These are phyloP conservation scores for Backusella australiensis DNA, from an alignment of 192 early-diverging fungal genomes.

Conservation along the genomic window DNA sequence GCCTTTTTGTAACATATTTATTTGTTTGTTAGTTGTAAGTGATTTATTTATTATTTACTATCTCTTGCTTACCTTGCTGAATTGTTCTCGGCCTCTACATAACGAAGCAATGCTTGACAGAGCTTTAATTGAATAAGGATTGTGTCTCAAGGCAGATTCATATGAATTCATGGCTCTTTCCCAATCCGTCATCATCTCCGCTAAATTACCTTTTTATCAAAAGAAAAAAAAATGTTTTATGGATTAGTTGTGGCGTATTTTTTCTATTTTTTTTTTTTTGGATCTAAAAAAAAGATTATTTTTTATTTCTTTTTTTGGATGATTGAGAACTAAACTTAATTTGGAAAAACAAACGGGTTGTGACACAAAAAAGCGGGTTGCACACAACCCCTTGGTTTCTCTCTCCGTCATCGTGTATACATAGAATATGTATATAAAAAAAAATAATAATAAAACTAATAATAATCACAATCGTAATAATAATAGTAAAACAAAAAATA, in stretches of 20 bases:
- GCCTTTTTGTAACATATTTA: conserved; percentile 48
- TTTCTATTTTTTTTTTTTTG: background rate
- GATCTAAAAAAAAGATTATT: conserved; percentile 4
- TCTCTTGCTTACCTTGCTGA: conserved; percentile 52
- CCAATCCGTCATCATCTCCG: conserved; percentile 53
- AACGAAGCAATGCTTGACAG: conserved; percentile 82
- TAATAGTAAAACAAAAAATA: background rate
- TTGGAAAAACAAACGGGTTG: background rate
- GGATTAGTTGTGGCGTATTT: conserved; percentile 4
- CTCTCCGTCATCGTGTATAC: background rate
- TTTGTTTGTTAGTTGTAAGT: background rate
- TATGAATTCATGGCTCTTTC: conserved; percentile 87
- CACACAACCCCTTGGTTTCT: background rate
- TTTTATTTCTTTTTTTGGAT: background rate
- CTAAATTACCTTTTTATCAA: conserved; percentile 26
- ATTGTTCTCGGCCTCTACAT: conserved; percentile 80
- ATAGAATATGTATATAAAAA: background rate
- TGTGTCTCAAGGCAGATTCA: conserved; percentile 88
- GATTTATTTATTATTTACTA: background rate
- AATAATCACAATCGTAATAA: background rate
- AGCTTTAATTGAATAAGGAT: conserved; percentile 83
- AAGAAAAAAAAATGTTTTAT: background rate
- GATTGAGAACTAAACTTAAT: background rate
- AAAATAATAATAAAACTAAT: background rate
- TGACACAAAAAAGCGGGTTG: background rate